Evolutionary conservation across 108 stramenopile genomes (phyloP).

Genomic region (Pseudonitzschia delicatissima): DNA sequence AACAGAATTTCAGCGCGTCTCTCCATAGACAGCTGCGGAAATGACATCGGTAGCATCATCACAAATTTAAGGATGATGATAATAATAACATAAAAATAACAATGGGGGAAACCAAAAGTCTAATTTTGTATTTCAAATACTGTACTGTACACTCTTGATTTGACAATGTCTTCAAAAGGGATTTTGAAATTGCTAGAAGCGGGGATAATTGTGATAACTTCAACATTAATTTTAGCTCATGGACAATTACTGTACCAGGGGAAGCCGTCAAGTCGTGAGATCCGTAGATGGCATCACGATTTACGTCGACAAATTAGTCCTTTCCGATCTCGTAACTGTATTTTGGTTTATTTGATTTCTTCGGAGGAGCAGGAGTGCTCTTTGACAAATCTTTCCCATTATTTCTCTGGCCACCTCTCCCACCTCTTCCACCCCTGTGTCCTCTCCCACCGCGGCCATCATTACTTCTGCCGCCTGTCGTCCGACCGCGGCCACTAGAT

Average conservation of each 20-base stretch:
- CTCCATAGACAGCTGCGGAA: background rate
- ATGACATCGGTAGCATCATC: background rate
- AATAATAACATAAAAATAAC: background rate
- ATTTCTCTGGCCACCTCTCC: constrained; percentile 2
- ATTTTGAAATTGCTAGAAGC: no score
- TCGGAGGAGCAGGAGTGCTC: constrained; percentile 4
- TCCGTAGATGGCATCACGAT: no score
- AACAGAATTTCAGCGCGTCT: background rate
- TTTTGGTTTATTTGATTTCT: background rate
- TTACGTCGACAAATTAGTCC: constrained; percentile 2
- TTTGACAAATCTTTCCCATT: background rate
- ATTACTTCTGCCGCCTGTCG: constrained; percentile 6
- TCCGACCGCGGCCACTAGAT: constrained; percentile 6
- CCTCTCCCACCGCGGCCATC: constrained; percentile 18
- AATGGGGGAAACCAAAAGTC: background rate
- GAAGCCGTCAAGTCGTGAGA: no score
- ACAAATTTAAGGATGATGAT: background rate
- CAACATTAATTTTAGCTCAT: background rate
- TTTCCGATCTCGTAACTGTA: constrained; percentile 31
- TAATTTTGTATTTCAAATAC: background rate
- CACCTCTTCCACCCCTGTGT: background rate
- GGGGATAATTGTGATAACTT: no score
- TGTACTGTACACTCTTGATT: background rate
- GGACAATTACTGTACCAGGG: no score
- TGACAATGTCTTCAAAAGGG: no score